Conservation (phyloP, 208 protist genomes). For the Wallacemonas sp. region DNA sequence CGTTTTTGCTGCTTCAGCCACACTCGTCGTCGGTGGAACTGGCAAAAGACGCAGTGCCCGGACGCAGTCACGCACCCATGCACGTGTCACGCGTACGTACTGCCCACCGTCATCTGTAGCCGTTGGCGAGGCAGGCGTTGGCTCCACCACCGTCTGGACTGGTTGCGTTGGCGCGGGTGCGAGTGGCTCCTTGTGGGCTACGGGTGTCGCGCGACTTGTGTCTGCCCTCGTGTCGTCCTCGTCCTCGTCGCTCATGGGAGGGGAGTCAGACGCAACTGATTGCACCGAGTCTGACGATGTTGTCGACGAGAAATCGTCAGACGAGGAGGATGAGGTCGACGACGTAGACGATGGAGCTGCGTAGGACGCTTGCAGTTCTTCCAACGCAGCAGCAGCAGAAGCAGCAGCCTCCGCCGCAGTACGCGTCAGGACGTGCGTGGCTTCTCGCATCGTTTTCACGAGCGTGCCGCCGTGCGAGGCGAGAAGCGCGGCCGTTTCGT, state of each 20-base stretch:
- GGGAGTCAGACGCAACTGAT: too few relatives aligned
- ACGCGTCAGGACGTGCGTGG: slow-evolving; percentile 60
- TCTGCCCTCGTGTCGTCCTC: too few relatives aligned
- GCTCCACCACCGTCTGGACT: not conserved
- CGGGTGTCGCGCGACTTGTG: too few relatives aligned
- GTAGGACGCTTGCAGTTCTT: slow-evolving; percentile 6
- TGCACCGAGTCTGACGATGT: not conserved
- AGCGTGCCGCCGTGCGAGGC: slow-evolving; percentile 53
- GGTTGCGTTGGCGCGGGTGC: too few relatives aligned
- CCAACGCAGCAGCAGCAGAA: slow-evolving; percentile 13
- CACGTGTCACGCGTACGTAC: slow-evolving; percentile 17
- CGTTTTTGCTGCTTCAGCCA: too few relatives aligned
- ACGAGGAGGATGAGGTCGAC: too few relatives aligned
- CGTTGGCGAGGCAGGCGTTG: too few relatives aligned
- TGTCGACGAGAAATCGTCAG: not conserved
- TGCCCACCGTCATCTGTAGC: too few relatives aligned
- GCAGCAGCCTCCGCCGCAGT: slow-evolving; percentile 1
- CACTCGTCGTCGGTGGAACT: too few relatives aligned
- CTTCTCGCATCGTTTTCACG: slow-evolving; percentile 32
- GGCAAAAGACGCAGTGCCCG: slow-evolving; percentile 29
- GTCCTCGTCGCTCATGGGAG: not conserved
- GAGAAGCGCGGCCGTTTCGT: slow-evolving; percentile 37
- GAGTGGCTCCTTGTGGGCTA: too few relatives aligned
- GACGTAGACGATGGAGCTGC: slow-evolving; percentile 12
- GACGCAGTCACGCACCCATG: slow-evolving; percentile 27